Evolutionary conservation across 495 filamentous ascomycete genomes (phyloP).

Genomic region (Talaromyces ruber): DNA sequence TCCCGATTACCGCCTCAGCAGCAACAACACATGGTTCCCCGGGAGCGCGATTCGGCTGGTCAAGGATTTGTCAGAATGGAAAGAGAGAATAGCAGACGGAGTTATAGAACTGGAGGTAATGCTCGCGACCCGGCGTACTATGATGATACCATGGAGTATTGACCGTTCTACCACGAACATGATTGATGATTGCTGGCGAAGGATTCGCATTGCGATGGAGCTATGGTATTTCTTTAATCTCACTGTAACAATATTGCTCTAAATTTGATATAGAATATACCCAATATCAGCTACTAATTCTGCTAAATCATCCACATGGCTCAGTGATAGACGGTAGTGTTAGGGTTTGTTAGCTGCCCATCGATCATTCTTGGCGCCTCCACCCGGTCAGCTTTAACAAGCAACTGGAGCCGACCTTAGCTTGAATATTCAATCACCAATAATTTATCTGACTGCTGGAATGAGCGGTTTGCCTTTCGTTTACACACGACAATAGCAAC

Average conservation of each 20-base stretch:
- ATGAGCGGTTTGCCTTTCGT: neutral
- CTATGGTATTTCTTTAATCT: neutral
- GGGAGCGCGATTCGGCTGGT: neutral
- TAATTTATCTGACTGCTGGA: neutral
- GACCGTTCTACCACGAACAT: neutral
- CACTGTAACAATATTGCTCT: neutral
- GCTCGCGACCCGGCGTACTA: neutral
- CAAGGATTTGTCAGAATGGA: constrained; percentile 7
- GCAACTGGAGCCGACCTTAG: neutral
- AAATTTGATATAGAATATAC: neutral
- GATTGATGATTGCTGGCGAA: neutral
- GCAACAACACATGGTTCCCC: neutral
- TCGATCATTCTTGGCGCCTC: neutral
- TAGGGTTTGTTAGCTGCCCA: neutral
- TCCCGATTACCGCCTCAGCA: constrained; percentile 8
- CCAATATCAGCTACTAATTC: neutral
- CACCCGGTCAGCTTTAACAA: neutral
- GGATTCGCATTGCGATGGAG: neutral
- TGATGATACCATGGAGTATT: constrained; percentile 1
- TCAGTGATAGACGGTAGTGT: neutral
- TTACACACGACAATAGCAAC: neutral
- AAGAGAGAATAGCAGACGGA: neutral
- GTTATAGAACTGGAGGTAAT: neutral
- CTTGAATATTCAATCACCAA: neutral
- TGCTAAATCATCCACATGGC: neutral